Conservation (phyloP, 1,139 yeast genomes). For the Saccharomyces uvarum region DNA sequence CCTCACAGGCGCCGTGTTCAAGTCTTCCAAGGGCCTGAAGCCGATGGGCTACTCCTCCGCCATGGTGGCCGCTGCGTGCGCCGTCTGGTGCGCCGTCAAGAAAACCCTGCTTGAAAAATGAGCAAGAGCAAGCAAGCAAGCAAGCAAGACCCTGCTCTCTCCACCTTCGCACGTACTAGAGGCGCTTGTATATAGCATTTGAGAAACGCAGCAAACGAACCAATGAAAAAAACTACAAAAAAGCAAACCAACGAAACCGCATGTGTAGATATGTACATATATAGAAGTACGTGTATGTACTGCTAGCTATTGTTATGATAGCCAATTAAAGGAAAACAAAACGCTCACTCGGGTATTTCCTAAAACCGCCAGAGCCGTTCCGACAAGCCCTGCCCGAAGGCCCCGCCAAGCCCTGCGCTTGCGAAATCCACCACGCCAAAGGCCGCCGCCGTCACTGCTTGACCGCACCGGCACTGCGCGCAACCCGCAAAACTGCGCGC, state of each 20-base stretch:
- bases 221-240: not conserved
- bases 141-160: not conserved
- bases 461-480: not conserved
- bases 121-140: not conserved
- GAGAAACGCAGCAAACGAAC: not conserved
- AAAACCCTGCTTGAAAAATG: constrained; percentile 17
- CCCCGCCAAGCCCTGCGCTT: not conserved
- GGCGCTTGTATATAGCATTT: constrained; percentile 1
- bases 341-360: not conserved
- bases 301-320: not conserved
- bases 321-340: not conserved
- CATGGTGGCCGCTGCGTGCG: constrained; percentile 83
- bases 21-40: constrained; percentile 73
- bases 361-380: not conserved
- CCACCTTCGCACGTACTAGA: not conserved
- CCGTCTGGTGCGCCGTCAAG: constrained; percentile 85
- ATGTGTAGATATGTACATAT: not conserved
- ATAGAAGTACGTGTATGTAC: not conserved
- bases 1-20: constrained; percentile 83
- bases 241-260: not conserved
- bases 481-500: not conserved
- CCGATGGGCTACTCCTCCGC: constrained; percentile 87
- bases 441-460: not conserved
- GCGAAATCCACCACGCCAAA: too few species aligned
- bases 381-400: not conserved